Percentiles rank a stretch among this genome's conserved stretches.
phyloP scores from a whole-genome alignment of 257 asterid genomes.

The Solanum piurae region DNA sequence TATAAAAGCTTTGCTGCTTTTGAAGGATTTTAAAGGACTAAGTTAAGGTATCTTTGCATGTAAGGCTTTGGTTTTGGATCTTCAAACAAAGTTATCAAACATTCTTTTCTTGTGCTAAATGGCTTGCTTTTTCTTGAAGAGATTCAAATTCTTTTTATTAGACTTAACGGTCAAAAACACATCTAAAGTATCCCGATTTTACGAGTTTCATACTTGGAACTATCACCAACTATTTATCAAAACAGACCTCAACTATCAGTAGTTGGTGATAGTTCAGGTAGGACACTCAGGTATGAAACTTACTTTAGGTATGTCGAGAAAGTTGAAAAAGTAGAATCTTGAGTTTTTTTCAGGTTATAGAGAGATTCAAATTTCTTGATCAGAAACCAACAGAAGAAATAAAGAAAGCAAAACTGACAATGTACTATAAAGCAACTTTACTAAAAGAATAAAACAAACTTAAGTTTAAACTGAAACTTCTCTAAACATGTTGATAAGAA shows the following conservation, averaged over 20 bases:
- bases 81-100: slow-evolving; percentile 19
- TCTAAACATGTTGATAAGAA: background rate
- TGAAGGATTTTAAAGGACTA: slow-evolving; percentile 16
- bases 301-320: background rate
- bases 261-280: background rate
- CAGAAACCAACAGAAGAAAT: background rate
- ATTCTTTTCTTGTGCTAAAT: slow-evolving; percentile 39
- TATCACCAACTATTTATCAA: background rate
- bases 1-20: slow-evolving; percentile 9
- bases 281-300: background rate
- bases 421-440: background rate
- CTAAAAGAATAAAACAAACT: background rate
- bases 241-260: background rate
- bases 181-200: fast-evolving
- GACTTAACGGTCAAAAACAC: background rate
- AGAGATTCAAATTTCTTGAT: background rate
- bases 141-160: background rate
- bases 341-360: background rate
- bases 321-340: background rate
- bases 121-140: background rate
- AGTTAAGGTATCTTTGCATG: slow-evolving; percentile 44
- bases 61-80: slow-evolving; percentile 37
- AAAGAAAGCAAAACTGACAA: background rate
- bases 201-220: background rate
- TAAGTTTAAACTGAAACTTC: background rate